phyloP scores from a whole-genome alignment of 164 flowering plant species.

The Santalum album region DNA sequence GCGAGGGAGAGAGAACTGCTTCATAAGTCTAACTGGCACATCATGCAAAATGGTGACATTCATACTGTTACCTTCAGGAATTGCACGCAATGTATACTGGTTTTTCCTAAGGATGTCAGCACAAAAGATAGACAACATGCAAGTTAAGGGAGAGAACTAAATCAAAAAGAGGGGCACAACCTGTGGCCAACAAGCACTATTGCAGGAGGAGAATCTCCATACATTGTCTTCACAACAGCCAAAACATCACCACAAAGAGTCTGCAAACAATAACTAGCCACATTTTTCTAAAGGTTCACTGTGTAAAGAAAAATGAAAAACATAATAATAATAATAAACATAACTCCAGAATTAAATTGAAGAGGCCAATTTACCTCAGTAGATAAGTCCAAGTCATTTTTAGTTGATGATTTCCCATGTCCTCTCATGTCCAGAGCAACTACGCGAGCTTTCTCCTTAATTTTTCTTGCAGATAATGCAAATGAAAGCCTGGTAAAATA shows the following conservation, averaged over 20 bases:
- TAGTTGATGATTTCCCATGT: conserved; percentile 83
- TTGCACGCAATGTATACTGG: no score
- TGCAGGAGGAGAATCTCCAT: conserved; percentile 91
- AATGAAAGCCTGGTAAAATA: conserved; percentile 69
- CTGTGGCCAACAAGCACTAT: conserved; percentile 98
- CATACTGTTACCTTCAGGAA: no score
- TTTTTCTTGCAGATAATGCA: conserved; percentile 63
- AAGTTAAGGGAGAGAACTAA: neutral
- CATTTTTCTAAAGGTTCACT: neutral
- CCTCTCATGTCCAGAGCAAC: conserved; percentile 95
- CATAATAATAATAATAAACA: neutral
- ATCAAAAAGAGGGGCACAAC: conserved; percentile 26
- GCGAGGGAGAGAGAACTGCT: no score
- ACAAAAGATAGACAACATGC: neutral
- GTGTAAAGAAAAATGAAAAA: neutral
- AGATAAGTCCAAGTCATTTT: conserved; percentile 75
- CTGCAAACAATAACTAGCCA: conserved; percentile 36
- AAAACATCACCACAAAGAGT: conserved; percentile 81
- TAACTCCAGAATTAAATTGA: conserved; percentile 1
- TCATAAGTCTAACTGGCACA: no score
- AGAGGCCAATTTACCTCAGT: conserved; percentile 45
- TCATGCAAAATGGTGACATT: no score
- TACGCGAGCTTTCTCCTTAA: conserved; percentile 81
- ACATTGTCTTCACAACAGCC: conserved; percentile 67
- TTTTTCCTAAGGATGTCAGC: no score